Percentiles rank a stretch among this genome's conserved stretches.
phyloP scores from a whole-genome alignment of 306 rosid genomes.

The cucumber (Cucumis sativus) region DNA sequence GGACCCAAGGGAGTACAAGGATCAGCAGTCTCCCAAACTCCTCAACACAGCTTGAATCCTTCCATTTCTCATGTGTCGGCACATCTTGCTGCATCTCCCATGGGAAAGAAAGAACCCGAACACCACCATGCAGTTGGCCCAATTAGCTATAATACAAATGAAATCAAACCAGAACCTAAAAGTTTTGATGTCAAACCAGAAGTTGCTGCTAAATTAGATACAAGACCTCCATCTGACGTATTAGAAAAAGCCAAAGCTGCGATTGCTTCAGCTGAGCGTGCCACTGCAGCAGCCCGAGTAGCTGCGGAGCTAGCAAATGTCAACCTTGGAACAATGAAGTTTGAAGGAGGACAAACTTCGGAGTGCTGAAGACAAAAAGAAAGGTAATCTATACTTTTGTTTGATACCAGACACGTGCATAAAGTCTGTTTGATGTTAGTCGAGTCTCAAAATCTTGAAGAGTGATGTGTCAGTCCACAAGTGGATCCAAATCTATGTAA shows the following conservation, averaged over 20 bases:
- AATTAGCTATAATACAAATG: slow-evolving; percentile 15
- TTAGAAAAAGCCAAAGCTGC: slow-evolving; percentile 78
- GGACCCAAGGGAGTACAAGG: slow-evolving; percentile 51
- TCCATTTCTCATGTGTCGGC: slow-evolving; percentile 20
- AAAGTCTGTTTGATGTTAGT: neutral
- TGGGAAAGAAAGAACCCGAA: slow-evolving; percentile 28
- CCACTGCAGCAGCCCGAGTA: slow-evolving; percentile 71
- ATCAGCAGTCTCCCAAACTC: slow-evolving; percentile 26
- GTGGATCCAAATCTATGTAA: neutral
- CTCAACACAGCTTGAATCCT: slow-evolving; percentile 23
- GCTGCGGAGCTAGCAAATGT: slow-evolving; percentile 58
- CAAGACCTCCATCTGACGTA: slow-evolving; percentile 36
- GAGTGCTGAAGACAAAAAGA: slow-evolving; percentile 15
- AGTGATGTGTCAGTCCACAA: neutral
- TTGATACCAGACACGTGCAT: neutral
- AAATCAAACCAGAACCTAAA: slow-evolving; percentile 44
- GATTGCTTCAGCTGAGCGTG: slow-evolving; percentile 80
- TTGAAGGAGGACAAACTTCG: slow-evolving; percentile 29
- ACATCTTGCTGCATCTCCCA: slow-evolving; percentile 14
- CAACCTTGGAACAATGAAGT: slow-evolving; percentile 32
- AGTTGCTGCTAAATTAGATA: slow-evolving; percentile 27
- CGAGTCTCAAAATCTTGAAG: neutral
- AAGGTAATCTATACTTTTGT: neutral
- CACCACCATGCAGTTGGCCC: slow-evolving; percentile 21
- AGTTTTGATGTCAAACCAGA: slow-evolving; percentile 11